Conservation (phyloP, 768 basidiomycete species). For the Russula vinacea region DNA sequence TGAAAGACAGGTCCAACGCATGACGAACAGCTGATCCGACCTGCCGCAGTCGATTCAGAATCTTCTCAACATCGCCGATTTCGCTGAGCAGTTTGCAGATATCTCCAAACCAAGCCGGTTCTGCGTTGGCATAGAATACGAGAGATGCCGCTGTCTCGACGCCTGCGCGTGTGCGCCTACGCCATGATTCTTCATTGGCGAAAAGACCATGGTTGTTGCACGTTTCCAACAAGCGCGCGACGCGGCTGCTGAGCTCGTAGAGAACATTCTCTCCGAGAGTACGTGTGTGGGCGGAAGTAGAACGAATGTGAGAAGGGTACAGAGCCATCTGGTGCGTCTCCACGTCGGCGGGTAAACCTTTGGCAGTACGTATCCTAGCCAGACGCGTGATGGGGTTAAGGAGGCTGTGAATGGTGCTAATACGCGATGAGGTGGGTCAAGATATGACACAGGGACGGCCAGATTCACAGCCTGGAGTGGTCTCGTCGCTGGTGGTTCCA, state of each 20-base stretch:
- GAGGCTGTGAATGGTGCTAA: background rate
- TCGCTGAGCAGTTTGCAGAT: background rate
- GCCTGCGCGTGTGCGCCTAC: constrained; percentile 19
- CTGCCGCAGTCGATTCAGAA: background rate
- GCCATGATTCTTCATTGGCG: constrained; percentile 2
- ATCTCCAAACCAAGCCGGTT: constrained; percentile 14
- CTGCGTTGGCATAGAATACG: background rate
- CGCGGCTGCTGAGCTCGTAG: constrained; percentile 12
- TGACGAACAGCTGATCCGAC: constrained; percentile 10
- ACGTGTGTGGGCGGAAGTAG: background rate
- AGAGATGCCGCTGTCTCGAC: background rate
- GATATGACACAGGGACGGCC: too few species aligned
- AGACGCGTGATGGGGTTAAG: background rate
- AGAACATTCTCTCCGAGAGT: background rate
- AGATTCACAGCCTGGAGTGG: too few species aligned
- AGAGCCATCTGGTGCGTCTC: background rate
- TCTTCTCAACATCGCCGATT: constrained; percentile 1
- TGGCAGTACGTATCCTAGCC: background rate
- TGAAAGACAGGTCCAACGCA: constrained; percentile 26
- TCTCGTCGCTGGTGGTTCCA: background rate
- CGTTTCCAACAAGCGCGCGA: constrained; percentile 8
- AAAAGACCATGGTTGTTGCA: background rate
- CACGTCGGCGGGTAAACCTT: background rate
- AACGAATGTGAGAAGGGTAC: too few species aligned
- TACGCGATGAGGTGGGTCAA: background rate